Evolutionary conservation across 1,284 basidiomycete genomes (phyloP).

Genomic region (Porodaedalea pini): DNA sequence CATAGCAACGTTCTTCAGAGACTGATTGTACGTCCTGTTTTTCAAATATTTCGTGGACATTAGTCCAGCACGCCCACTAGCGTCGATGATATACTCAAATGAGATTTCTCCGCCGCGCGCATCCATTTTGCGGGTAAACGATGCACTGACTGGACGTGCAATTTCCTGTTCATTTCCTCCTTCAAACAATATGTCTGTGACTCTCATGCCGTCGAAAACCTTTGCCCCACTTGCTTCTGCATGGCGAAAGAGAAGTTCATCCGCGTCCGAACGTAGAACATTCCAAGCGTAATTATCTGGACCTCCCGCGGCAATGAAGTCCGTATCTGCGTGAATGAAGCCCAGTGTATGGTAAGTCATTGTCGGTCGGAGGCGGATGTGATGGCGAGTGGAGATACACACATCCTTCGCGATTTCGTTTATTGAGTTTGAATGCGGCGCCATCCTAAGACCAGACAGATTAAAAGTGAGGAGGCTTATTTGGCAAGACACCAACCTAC

Average conservation of each 20-base stretch:
- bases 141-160: constrained; percentile 5
- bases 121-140: not conserved
- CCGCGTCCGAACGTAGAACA: constrained; percentile 62
- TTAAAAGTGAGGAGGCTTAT: not conserved
- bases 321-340: constrained; percentile 44
- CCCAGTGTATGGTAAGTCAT: constrained; percentile 48
- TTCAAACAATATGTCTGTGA: constrained; percentile 36
- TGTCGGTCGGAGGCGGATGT: no score
- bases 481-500: constrained; percentile 33
- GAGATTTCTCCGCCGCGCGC: not conserved
- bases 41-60: constrained; percentile 37
- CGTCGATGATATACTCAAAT: constrained; percentile 13
- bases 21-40: constrained; percentile 62
- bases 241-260: constrained; percentile 56
- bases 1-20: constrained; percentile 66
- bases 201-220: constrained; percentile 51
- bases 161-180: constrained; percentile 12
- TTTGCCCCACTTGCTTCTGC: constrained; percentile 48
- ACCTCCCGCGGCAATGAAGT: constrained; percentile 57
- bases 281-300: constrained; percentile 60
- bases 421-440: constrained; percentile 51
- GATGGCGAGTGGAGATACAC: constrained; percentile 43
- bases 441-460: constrained; percentile 33
- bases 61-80: constrained; percentile 9
- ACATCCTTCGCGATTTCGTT: constrained; percentile 49